Evolutionary conservation across 2,329 filamentous ascomycete species (phyloP).

Genomic region (Colletotrichum tabaci): DNA sequence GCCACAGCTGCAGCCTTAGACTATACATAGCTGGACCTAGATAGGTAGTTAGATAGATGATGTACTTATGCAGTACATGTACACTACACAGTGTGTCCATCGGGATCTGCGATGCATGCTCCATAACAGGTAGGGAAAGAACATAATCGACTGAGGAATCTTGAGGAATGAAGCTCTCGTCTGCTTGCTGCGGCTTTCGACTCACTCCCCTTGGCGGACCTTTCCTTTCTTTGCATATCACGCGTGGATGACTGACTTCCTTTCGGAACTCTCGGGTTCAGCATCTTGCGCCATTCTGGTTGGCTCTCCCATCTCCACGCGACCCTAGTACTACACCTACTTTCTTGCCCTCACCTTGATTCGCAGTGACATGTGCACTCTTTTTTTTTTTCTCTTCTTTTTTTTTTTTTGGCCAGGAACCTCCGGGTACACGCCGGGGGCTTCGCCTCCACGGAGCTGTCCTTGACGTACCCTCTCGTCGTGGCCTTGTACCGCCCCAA

Average conservation of each 20-base stretch:
- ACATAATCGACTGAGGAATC: not conserved
- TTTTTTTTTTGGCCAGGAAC: not conserved
- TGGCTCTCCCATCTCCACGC: conserved; percentile 28
- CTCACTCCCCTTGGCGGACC: not conserved
- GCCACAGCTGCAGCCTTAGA: not conserved
- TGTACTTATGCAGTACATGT: too few relatives aligned
- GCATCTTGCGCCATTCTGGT: not conserved
- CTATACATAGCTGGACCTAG: not conserved
- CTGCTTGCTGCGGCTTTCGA: not conserved
- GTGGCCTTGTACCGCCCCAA: conserved; percentile 23
- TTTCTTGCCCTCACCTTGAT: conserved; percentile 1
- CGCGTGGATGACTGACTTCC: conserved; percentile 6
- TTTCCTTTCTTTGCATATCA: not conserved
- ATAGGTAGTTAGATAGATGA: too few relatives aligned
- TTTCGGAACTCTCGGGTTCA: conserved; percentile 37
- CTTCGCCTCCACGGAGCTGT: not conserved
- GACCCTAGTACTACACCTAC: not conserved
- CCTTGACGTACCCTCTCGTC: conserved; percentile 13
- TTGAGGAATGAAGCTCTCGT: conserved; percentile 14
- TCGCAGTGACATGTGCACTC: not conserved
- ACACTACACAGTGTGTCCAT: too few relatives aligned
- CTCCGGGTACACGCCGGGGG: conserved; percentile 3
- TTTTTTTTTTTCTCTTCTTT: not conserved
- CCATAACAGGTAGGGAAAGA: not conserved
- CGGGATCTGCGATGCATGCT: not conserved